Evolutionary conservation across 2,329 filamentous ascomycete species (phyloP), one percentile per base, ranked within the genome.

Genomic region (Sarocladium strictum): DNA sequence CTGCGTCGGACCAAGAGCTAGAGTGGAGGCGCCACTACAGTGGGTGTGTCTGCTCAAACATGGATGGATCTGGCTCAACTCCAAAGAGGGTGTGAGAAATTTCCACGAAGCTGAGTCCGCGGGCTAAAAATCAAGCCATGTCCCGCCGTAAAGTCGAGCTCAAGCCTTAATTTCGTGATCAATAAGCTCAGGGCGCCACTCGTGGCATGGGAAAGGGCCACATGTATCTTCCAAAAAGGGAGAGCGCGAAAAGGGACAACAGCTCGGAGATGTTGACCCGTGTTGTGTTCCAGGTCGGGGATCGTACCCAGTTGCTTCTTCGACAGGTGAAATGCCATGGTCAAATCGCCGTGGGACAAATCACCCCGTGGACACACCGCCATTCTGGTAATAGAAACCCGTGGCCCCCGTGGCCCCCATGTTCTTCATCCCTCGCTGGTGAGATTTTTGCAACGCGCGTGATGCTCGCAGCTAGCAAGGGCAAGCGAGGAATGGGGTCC

Each of bases 401-500:
- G 24, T 17, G n/a, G n/a, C 27, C 47, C 47, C 47, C 47, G 21
- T 35, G 29, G n/a, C 27, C 47, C 47, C 47, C 47, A 33, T 35
- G 29, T 23, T n/a, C 14, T 19, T 51, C 6, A 35, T 23, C 27
- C 27, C n/a, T 23, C 47, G 12, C 29, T 33, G 15, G 27, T 33
- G 29, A 51, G 29, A 51, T 35, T 51, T 35, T 51, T 32, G 47
- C 29, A 35, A 51, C 29, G 47, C 47, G 47, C 47, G 47, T 51
- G 47, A 51, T 51, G 47, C 29, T 51, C 47, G 47, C 47, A 51
- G 27, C 47, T 51, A 51, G 19, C 47, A 17, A 33, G 29, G 47
- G 27, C 27, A 51, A 35, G 47, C 47, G 47, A 51, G 47, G 29
- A 51, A 51, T 51, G 47, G 47, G 47, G 47, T 26, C 27, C 47